Evolutionary conservation across 2,329 filamentous ascomycete species (phyloP), one percentile per base, ranked within the genome.

Genomic region (Paraconiothyrium sp.): DNA sequence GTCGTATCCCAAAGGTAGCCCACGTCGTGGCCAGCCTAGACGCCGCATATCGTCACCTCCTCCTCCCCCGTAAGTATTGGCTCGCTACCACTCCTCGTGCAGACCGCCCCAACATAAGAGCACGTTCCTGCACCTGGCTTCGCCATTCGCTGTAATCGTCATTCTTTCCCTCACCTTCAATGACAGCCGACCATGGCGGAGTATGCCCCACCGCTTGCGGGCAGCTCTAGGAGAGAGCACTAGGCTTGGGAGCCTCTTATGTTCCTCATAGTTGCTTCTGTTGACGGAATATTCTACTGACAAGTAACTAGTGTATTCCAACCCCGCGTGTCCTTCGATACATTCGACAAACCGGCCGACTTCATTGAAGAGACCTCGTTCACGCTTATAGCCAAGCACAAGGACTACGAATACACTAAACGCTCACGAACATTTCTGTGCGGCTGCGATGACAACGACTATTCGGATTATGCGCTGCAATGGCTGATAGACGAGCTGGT

Each of bases 401-500:
- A 90, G 68, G 92, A 94, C 67, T 97, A 95, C 79, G 89, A 92
- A 69, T 89, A 90, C 66, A 90, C 89, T 46, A 89, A 93, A 63
- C 87, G 92, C 62, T 95, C 92, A 57, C 89, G 94, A 57, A 96
- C 92, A 9, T 97, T 97, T 72, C 89, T 97, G 75, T 94, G 94
- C 66, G 94, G 94, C 22, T 91, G 94, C 20, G 94, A 97, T 78
- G 92, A 94, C 72, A 93, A 97, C 70, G 88, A 92, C 61, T 97
- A 97, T 78, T 97, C 93, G 7, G 92, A 97, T 65, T 95, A 94
- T 79, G 94, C 94, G 16, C 84, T 97, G 20, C 92, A 96, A 78
- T 97, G 93, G 93, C 85, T 97, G 54, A 87, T 97, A 43, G 92
- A 96, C 71, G 93, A 97, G 79, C 85, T 97, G 59, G 92, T 97